These are phyloP conservation scores for Poa annua DNA, from an alignment of 176 grass and related monocot species.

Conservation along the genomic window DNA sequence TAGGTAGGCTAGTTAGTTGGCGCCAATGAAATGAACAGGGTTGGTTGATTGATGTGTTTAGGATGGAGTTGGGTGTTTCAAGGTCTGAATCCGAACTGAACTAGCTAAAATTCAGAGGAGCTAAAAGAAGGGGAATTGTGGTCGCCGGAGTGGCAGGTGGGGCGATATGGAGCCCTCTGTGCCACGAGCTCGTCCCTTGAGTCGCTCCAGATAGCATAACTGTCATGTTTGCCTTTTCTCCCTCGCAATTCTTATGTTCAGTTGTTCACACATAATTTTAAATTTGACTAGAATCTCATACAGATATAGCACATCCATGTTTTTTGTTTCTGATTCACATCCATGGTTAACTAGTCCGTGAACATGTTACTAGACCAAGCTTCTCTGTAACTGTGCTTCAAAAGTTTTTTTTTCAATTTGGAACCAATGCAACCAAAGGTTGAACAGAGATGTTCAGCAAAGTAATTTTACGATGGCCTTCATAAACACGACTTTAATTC, in stretches of 20 bases:
- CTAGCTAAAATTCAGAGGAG: not conserved
- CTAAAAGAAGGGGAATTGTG: not conserved
- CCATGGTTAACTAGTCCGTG: not conserved
- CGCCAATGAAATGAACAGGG: not conserved
- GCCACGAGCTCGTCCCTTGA: not conserved
- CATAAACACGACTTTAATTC: slow-evolving; percentile 4
- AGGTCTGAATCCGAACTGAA: not conserved
- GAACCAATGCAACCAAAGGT: not conserved
- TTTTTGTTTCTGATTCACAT: not conserved
- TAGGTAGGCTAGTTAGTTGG: not conserved
- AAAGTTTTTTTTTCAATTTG: too few relatives aligned
- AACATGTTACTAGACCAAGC: not conserved
- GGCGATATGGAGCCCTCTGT: not conserved
- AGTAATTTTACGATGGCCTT: not conserved
- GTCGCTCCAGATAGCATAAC: slow-evolving; percentile 3
- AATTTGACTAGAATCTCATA: not conserved
- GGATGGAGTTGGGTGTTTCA: not conserved
- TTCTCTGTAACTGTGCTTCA: not conserved
- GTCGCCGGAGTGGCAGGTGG: not conserved
- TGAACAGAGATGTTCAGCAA: not conserved
- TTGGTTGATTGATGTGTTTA: not conserved
- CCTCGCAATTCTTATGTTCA: not conserved
- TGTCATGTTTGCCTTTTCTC: not conserved
- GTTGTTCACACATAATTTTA: too few relatives aligned
- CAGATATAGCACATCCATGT: not conserved